Base-by-base conservation (phyloP, 257 asterid species). In the Primulina eburnea region DNA sequence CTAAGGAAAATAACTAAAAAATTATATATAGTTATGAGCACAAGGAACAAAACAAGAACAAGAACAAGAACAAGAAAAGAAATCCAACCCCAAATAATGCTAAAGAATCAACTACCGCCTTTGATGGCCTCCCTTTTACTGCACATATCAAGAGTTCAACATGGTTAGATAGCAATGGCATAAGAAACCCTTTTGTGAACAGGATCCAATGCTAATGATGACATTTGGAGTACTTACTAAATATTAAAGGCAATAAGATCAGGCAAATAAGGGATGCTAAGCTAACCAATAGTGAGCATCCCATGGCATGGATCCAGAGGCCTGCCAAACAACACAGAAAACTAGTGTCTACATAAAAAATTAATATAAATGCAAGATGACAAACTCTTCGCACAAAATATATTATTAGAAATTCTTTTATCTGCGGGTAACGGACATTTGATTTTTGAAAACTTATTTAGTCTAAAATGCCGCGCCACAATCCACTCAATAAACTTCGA, bases 211-310 rank as follows among this genome's bases (percentile, higher is more conserved):
- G 68, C 61, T 17, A 64, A 47, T 33, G 28, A 62, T 50, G 67
- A 32, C 56, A 65, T 65, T 74, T 56, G 70, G 69, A 75, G 71
- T 29, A 84, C 96, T 89, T 78, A 93, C 99, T 70, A 78, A 90
- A 89, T 64, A 93, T 73, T 57, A 93, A 14, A 69, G 99, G 99
- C 86, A 93, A 85, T 76, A 93, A 64, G 80, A 93, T 77, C 83
- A 93, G 89, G 89, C 99, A 93, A 70, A 93, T 83, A 70, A 93
- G 96, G 26, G 99, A 93, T 75, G 99, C 96, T 88, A 93, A 71
- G 96, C 99, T 93, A 86, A 93, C 99, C 89, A 93, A 80, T 58
- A 93, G 88, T 30, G 99, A 93, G 84, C 99, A 93, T 52, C 88
- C 88, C 95, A 93, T 91, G 60, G 99, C 97, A 72, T 78, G 74